Evolutionary conservation across 805 yeast species (phyloP).

Genomic region (Candida verbasci): DNA sequence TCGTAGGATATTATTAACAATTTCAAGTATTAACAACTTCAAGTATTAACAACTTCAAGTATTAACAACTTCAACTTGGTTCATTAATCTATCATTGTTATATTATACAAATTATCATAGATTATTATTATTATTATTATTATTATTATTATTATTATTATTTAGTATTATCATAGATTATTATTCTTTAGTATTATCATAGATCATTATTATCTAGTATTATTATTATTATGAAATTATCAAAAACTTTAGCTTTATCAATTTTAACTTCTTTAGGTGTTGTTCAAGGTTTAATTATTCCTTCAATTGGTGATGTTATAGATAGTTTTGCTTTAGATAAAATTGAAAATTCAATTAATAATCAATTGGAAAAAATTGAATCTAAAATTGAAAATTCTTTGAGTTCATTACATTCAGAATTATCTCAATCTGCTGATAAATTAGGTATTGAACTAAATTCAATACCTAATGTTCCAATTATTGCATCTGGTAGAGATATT

Average conservation of each 20-base stretch:
- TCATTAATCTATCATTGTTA: too few relatives aligned
- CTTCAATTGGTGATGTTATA: slow-evolving; percentile 42
- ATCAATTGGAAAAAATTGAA: slow-evolving; percentile 4
- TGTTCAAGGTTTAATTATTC: slow-evolving; percentile 54
- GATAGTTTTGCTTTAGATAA: slow-evolving; percentile 27
- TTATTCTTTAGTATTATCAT: too few relatives aligned
- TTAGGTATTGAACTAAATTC: slow-evolving; percentile 9
- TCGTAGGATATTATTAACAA: too few relatives aligned
- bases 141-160: too few relatives aligned
- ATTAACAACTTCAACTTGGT: too few relatives aligned
- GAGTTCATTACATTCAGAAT: too few relatives aligned
- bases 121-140: too few relatives aligned
- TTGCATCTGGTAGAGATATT: slow-evolving; percentile 38
- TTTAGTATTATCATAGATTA: too few relatives aligned
- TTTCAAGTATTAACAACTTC: too few relatives aligned
- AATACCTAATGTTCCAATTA: slow-evolving; percentile 45
- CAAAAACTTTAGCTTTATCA: slow-evolving; percentile 39
- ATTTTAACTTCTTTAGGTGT: slow-evolving; percentile 36
- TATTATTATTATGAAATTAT: slow-evolving; percentile 33
- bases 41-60: too few relatives aligned
- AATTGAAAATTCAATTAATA: slow-evolving; percentile 7
- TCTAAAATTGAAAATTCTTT: slow-evolving; percentile 1
- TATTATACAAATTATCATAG: too few relatives aligned
- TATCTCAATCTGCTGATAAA: slow-evolving; percentile 7
- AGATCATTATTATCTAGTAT: too few relatives aligned